Percentiles rank a stretch among this genome's conserved stretches.
These are phyloP conservation scores for Pleurotus tuoliensis DNA, from an alignment of 768 basidiomycete genomes.

Conservation along the genomic window DNA sequence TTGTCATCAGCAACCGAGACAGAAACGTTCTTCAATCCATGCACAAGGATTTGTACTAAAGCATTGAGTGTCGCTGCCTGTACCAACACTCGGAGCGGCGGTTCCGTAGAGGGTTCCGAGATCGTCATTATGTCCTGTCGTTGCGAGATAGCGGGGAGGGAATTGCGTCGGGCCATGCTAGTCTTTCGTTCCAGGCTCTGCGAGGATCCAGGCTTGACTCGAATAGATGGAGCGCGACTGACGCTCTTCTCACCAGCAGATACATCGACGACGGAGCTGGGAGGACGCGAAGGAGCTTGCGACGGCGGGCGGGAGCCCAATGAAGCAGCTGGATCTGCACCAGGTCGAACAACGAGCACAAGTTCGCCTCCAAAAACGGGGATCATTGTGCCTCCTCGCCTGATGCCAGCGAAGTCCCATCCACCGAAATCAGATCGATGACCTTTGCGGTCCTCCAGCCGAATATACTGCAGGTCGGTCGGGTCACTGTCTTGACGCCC, in stretches of 20 bases:
- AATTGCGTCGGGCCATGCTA: slow-evolving; percentile 70
- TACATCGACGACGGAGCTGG: slow-evolving; percentile 54
- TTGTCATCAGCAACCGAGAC: slow-evolving; percentile 85
- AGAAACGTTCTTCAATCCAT: slow-evolving; percentile 72
- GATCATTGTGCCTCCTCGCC: slow-evolving; percentile 58
- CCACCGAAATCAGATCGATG: slow-evolving; percentile 22
- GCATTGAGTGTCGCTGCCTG: slow-evolving; percentile 75
- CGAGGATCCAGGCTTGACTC: slow-evolving; percentile 68
- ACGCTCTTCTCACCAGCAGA: slow-evolving; percentile 38
- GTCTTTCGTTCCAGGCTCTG: slow-evolving; percentile 74
- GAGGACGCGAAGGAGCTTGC: slow-evolving; percentile 63
- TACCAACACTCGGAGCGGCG: slow-evolving; percentile 71
- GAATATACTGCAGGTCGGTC: slow-evolving; percentile 40
- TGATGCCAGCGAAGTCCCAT: slow-evolving; percentile 28
- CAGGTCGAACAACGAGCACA: slow-evolving; percentile 61
- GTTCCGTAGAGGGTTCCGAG: slow-evolving; percentile 63
- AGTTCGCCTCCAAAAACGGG: slow-evolving; percentile 74
- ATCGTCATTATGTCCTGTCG: slow-evolving; percentile 48
- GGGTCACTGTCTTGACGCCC: slow-evolving; percentile 69
- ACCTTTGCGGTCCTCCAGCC: slow-evolving; percentile 29
- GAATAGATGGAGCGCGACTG: slow-evolving; percentile 67
- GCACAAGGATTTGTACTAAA: slow-evolving; percentile 71
- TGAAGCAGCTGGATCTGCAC: slow-evolving; percentile 37
- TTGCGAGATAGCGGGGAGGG: slow-evolving; percentile 72
- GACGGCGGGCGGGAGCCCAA: slow-evolving; percentile 55